Base-by-base conservation (phyloP, 2,329 filamentous ascomycete species). In the Teratosphaeria epicoccoides region DNA sequence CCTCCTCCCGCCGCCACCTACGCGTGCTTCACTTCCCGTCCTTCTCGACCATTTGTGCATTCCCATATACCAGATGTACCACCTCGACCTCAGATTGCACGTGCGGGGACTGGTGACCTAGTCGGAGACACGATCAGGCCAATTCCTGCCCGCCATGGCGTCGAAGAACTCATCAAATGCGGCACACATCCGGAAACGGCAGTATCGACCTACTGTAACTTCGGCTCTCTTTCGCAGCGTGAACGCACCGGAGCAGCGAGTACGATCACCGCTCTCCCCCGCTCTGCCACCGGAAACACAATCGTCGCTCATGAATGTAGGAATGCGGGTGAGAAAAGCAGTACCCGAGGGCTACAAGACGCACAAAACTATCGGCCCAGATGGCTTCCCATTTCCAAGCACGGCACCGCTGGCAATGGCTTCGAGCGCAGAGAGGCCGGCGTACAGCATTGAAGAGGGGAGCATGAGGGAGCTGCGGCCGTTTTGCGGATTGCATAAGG, bases 291-390 rank as follows among this genome's bases (percentile, higher is more conserved):
- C 76, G 23, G 75, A 75, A 6, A 76, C 94, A 26, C 88, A 95
- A 69, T 78, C 89, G 29, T 86, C 86, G 56, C 82, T 97, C n/a
- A 76, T 96, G 43, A 87, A 79, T 62, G 91, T 97, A 57, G 91
- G 91, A 62, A 96, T 96, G 89, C 84, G 91, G 23, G 79, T 97
- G 48, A 85, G 91, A 66, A 97, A 97, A 73, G 87, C 87, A 10
- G 86, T 97, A 6, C 85, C 88, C 0, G 90, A 96, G 67, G 91
- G 91, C 54, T 96, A 96, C 77, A 94, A 95, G 73, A 95, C 87
- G 1, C 79, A 79, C 68, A 66, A 71, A 55, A 73, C 64, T 2
- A 25, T 66, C 20, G 56, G 56, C 5, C 43, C 46, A 17, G 46
- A 55, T 10, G 57, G 52, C 14, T 64, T 60, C 37, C 53, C 56